A percentile compares a stretch with the other conserved stretches of the same genome.
Evolutionary conservation across 495 filamentous ascomycete genomes (phyloP).

Genomic region (Gamarada debralockiae): DNA sequence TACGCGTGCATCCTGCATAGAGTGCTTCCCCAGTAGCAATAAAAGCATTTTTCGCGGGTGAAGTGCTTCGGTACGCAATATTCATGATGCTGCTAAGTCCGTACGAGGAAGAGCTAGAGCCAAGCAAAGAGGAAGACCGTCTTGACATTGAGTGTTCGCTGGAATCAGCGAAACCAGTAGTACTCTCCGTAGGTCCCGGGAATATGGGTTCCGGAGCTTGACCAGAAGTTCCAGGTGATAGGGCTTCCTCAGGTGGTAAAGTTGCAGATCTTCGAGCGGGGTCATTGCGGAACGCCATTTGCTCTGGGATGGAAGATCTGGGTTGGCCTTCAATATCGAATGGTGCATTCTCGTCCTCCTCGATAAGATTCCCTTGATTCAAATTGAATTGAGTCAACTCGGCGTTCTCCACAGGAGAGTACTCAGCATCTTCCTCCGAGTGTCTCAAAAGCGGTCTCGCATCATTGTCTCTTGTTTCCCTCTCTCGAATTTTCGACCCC

Average conservation of each 20-base stretch:
- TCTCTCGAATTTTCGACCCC: background rate
- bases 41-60: conserved; percentile 25
- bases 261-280: too few species aligned
- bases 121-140: conserved; percentile 20
- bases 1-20: conserved; percentile 17
- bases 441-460: conserved; percentile 7
- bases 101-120: conserved; percentile 17
- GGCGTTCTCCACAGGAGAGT: background rate
- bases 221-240: background rate
- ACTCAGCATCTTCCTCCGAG: conserved; percentile 1
- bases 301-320: too few species aligned
- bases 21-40: conserved; percentile 24
- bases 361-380: background rate
- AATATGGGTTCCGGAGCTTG: background rate
- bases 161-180: background rate
- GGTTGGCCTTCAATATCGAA: too few species aligned
- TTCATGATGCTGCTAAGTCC: conserved; percentile 22
- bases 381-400: background rate
- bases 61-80: conserved; percentile 18
- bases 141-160: conserved; percentile 16
- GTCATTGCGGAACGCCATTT: too few species aligned
- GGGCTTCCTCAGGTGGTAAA: too few species aligned
- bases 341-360: background rate
- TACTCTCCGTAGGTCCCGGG: background rate
- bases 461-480: background rate